Evolutionary conservation across 2,329 filamentous ascomycete genomes (phyloP).

Genomic region (Nemania diffusa): DNA sequence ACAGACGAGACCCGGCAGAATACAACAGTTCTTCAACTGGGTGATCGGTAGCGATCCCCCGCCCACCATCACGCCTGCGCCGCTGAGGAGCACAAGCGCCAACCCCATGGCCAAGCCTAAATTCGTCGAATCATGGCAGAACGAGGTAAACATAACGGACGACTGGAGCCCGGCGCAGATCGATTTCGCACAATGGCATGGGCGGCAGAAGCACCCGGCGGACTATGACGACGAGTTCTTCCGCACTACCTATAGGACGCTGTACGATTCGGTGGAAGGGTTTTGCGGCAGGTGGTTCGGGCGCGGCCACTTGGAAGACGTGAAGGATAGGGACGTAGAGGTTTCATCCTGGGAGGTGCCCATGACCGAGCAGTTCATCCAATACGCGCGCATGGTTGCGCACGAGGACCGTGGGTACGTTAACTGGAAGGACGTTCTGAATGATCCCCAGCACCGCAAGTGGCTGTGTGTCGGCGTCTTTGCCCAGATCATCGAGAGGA

Average conservation of each 20-base stretch:
- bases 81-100: background rate
- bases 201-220: slow-evolving; percentile 31
- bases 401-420: slow-evolving; percentile 50
- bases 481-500: slow-evolving; percentile 52
- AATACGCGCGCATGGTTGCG: slow-evolving; percentile 50
- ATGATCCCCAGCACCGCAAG: slow-evolving; percentile 45
- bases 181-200: slow-evolving; percentile 39
- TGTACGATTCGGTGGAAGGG: slow-evolving; percentile 43
- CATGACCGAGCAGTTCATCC: slow-evolving; percentile 48
- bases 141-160: background rate
- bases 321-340: background rate
- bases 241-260: slow-evolving; percentile 40
- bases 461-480: slow-evolving; percentile 53
- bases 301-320: slow-evolving; percentile 33
- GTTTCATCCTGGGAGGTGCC: slow-evolving; percentile 42
- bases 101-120: background rate
- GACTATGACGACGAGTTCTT: slow-evolving; percentile 45
- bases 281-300: slow-evolving; percentile 48
- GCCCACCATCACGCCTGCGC: slow-evolving; percentile 16
- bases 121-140: slow-evolving; percentile 8
- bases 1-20: slow-evolving; percentile 26
- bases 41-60: slow-evolving; percentile 4
- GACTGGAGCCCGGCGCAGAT: slow-evolving; percentile 41
- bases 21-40: slow-evolving; percentile 15
- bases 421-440: slow-evolving; percentile 52